Base-by-base conservation (phyloP, 352 stramenopile species). In the Plasmopara halstedii region DNA sequence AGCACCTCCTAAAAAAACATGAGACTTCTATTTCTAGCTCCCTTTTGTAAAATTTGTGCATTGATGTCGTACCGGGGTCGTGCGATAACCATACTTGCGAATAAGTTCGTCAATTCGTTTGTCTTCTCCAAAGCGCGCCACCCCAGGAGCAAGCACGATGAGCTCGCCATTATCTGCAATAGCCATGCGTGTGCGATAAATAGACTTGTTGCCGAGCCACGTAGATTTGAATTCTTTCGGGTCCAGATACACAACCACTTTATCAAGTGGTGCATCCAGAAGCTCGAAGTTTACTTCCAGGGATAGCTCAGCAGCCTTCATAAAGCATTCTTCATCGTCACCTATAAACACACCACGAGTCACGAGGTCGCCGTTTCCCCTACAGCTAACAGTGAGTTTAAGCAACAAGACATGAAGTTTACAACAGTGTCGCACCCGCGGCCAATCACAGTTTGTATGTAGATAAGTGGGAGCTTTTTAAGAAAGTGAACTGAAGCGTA, bases 131-230 rank as follows among this genome's bases (percentile, higher is more conserved):
- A 99, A 99, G 6, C 75, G 80, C 23, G 82, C 65, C 2, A 99
- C 88, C 14, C 86, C 95, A 1, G 95, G 95, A 11, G 92, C 95
- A 18, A 99, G 62, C 13, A 99, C 85, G 25, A 99, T 78, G 0
- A 99, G 65, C 42, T 98, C 87, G 0, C 94, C 95, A 25, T 78
- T 83, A 46, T 98, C 92, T 4, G 86, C 94, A 53, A 99, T 98
- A 15, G 89, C 90, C 95, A 99, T 98, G 33, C 95, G 74, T 38
- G 95, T 98, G 36, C 95, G 71, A 57, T 99, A 99, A 53, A 99
- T 98, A 25, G 87, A 87, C 63, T 99, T 99, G 73, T 98, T 98
- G 6, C 94, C 95, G 11, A 99, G 65, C 95, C 95, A 99, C 9
- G 95, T 99, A 6, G 94, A 98, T 62, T 98, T 95, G 75, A 98